These are phyloP conservation scores for Corinectria fuckeliana DNA, from an alignment of 2,329 filamentous ascomycete genomes.

Conservation along the genomic window DNA sequence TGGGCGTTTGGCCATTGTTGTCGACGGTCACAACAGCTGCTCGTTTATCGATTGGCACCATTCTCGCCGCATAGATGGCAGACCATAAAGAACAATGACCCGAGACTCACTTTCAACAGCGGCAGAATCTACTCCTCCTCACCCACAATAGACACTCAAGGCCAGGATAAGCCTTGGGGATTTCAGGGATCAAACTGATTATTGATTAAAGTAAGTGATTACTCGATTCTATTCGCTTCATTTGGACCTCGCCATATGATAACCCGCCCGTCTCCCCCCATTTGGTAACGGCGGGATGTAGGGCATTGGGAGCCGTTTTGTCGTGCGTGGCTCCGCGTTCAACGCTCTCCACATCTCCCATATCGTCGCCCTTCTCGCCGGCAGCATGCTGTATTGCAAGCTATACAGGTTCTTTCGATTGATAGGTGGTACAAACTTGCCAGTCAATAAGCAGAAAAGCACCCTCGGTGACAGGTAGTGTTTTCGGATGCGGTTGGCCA, in stretches of 20 bases:
- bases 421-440: constrained; percentile 92
- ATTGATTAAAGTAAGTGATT: constrained; percentile 17
- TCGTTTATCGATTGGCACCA: background rate
- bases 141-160: background rate
- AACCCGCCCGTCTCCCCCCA: constrained; percentile 38
- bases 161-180: background rate
- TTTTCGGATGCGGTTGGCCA: constrained; percentile 88
- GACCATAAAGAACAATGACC: background rate
- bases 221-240: constrained; percentile 18
- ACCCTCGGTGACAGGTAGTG: constrained; percentile 93
- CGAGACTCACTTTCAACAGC: too few relatives aligned
- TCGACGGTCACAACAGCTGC: background rate
- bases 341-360: constrained; percentile 84
- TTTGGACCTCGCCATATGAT: constrained; percentile 39
- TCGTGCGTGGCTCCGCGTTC: constrained; percentile 57
- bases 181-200: background rate
- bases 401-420: constrained; percentile 95
- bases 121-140: background rate
- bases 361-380: constrained; percentile 79
- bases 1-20: background rate
- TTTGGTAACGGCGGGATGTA: constrained; percentile 44
- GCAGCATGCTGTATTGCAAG: constrained; percentile 97
- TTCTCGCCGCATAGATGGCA: background rate
- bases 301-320: constrained; percentile 48
- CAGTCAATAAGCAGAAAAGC: constrained; percentile 84